Conservation (phyloP, 164 flowering plant genomes). For the Aristolochia californica region DNA sequence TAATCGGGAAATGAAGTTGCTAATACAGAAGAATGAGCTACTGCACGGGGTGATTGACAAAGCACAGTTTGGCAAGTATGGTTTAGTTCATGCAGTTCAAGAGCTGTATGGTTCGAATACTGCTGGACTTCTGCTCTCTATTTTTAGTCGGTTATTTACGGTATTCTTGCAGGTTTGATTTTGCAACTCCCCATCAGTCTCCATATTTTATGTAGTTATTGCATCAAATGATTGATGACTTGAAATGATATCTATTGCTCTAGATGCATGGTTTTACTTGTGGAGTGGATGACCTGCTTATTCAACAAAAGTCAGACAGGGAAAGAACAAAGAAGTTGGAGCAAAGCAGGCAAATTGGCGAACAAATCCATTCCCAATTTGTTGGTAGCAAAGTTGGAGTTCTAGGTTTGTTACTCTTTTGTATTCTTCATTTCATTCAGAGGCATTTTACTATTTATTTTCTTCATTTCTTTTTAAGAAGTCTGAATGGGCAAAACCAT, state of each 20-base stretch:
- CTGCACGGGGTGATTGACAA: constrained; percentile 93
- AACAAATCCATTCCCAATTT: constrained; percentile 44
- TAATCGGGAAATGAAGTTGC: constrained; percentile 41
- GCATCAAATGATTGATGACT: too few species aligned
- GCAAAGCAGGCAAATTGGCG: constrained; percentile 42
- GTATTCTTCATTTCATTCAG: background rate
- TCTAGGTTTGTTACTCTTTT: constrained; percentile 32
- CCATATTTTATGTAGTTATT: too few species aligned
- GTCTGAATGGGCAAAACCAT: too few species aligned
- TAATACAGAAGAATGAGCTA: constrained; percentile 55
- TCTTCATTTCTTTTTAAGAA: too few species aligned
- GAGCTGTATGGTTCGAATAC: constrained; percentile 79
- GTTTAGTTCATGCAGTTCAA: constrained; percentile 86
- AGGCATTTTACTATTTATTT: background rate
- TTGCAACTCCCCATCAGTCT: background rate
- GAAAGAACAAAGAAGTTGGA: constrained; percentile 42
- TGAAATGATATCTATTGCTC: constrained; percentile 9
- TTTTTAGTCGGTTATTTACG: constrained; percentile 78
- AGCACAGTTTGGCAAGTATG: constrained; percentile 88
- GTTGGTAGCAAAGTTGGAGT: constrained; percentile 30
- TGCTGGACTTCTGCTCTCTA: constrained; percentile 80
- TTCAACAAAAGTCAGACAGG: constrained; percentile 30
- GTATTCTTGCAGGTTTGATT: constrained; percentile 64
- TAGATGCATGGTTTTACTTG: constrained; percentile 96
- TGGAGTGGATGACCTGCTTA: constrained; percentile 87